Base-by-base conservation (phyloP, 768 basidiomycete species). In the Leucocoprinus leucothites region DNA sequence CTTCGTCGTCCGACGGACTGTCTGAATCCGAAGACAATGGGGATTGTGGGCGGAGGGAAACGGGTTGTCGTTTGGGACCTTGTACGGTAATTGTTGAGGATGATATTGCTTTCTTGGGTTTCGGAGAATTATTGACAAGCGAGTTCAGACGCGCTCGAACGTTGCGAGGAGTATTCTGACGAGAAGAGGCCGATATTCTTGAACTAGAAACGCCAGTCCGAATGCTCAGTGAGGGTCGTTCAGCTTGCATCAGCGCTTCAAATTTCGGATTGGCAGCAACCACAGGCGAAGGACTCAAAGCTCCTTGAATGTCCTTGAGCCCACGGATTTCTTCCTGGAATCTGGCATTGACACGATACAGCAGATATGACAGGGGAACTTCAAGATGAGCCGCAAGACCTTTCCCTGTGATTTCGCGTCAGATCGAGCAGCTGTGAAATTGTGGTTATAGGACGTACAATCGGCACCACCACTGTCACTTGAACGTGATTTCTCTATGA, bases 311-410 rank as follows among this genome's bases (percentile, higher is more conserved):
- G 59, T 85, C 86, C 62, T 89, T 86, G 46, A 93, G 66, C 1
- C 88, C 87, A 36, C 87, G 82, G 26, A 94, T 81, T 64, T 91
- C 91, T 68, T 93, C 87, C 65, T 93, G 90, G 53, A 89, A 93
- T 58, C 91, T 79, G 11, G 84, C 85, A 66, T 91, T 88, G 13
- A 89, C 89, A 19, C 91, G 82, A 63, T 91, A 91, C 9, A 94
- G 80, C 25, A 94, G 78, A 67, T 92, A 94, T 0, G 91, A 91
- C 3, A 94, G 70, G 0, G 91, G 91, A 0, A 92, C 89, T 60
- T 86, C 77, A 3, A 94, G 79, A 63, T 89, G 90, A 22, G 82
- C 77, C 3, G 91, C 89, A 11, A 94, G 80, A 28, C 82, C 88
- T 68, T 89, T 92, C 91, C 91, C 91, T 94, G 66, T 42, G 51